phyloP scores from a whole-genome alignment of 345 rosid genomes.

The Crucihimalaya himalaica region DNA sequence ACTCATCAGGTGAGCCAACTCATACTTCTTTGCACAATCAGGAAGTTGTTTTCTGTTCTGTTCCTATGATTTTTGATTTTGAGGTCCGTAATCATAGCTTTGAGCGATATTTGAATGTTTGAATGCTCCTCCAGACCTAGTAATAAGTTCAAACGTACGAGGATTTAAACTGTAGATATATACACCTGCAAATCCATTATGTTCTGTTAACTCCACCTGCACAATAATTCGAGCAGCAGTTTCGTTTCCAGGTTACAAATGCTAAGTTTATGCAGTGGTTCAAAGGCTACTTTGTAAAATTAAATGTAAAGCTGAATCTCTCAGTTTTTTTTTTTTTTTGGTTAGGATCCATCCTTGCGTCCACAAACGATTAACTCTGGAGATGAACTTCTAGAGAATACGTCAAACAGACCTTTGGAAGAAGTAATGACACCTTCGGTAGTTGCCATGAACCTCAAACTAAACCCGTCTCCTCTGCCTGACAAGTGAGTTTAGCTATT shows the following conservation, averaged over 20 bases:
- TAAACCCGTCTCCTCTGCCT: conserved; percentile 57
- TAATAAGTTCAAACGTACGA: neutral
- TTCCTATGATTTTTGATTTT: conserved; percentile 11
- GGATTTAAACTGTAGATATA: neutral
- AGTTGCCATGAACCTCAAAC: conserved; percentile 69
- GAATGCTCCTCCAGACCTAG: neutral
- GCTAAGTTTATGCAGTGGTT: conserved; percentile 16
- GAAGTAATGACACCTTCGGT: conserved; percentile 73
- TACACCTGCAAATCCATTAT: neutral
- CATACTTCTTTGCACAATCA: neutral
- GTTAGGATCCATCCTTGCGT: conserved; percentile 59
- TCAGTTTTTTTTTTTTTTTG: neutral
- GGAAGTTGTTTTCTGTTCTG: neutral
- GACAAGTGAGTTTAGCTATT: conserved; percentile 43
- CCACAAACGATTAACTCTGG: conserved; percentile 50
- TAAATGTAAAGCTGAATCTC: conserved; percentile 26
- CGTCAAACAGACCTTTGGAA: conserved; percentile 54
- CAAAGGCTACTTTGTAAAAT: conserved; percentile 11
- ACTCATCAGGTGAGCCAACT: conserved; percentile 35
- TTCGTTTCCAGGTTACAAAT: neutral
- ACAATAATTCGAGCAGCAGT: neutral
- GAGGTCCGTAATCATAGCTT: neutral
- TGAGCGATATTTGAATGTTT: neutral
- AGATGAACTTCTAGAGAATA: conserved; percentile 53
- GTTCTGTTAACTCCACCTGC: conserved; percentile 14